phyloP scores from a whole-genome alignment of 1,139 yeast genomes.

The Saccharomyces hybrid region DNA sequence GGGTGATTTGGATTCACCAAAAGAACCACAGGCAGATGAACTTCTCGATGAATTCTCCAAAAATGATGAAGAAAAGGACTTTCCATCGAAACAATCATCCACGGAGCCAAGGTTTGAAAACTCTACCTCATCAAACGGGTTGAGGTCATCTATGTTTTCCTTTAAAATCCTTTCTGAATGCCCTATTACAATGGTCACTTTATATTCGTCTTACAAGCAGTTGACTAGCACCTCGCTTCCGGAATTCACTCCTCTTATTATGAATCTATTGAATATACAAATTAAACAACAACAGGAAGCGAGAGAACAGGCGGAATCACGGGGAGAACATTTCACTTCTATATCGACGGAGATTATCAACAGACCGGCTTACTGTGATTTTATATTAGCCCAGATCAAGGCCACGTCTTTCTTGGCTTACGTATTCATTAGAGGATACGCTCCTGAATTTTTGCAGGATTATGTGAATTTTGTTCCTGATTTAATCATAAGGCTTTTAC shows the following conservation, averaged over 20 bases:
- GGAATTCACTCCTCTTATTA: constrained; percentile 71
- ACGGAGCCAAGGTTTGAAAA: background rate
- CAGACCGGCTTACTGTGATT: constrained; percentile 77
- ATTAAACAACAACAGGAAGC: constrained; percentile 69
- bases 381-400: constrained; percentile 90
- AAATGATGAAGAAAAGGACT: background rate
- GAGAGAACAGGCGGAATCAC: constrained; percentile 50
- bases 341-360: constrained; percentile 65
- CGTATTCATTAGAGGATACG: constrained; percentile 77
- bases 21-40: constrained; percentile 3
- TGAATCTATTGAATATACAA: constrained; percentile 65
- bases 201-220: constrained; percentile 79
- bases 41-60: background rate
- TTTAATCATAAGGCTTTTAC: constrained; percentile 72
- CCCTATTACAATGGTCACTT: constrained; percentile 90
- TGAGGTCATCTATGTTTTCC: constrained; percentile 57
- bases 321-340: constrained; percentile 46
- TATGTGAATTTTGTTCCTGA: constrained; percentile 77
- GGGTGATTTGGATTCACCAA: constrained; percentile 1
- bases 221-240: constrained; percentile 67
- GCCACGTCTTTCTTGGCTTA: constrained; percentile 94
- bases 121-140: constrained; percentile 10
- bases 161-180: constrained; percentile 93
- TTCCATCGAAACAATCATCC: background rate
- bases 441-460: constrained; percentile 53